Percentiles rank a stretch among this genome's conserved stretches.
Conservation (phyloP, 805 yeast species). For the Sugiyamaella qingdaonensis region DNA sequence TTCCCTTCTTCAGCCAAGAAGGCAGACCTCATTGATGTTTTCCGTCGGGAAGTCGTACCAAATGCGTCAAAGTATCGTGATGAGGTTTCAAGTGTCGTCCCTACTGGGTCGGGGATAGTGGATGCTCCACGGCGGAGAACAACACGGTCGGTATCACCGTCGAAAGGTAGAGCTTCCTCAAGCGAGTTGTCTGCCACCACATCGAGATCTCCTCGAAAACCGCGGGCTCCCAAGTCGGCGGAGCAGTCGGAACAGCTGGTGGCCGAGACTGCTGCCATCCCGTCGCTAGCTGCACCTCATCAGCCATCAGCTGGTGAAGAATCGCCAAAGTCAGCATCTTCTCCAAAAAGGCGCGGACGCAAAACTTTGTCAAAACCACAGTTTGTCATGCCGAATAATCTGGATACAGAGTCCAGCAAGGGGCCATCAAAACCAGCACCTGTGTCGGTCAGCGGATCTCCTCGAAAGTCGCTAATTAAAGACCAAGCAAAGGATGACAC, state of each 20-base stretch:
- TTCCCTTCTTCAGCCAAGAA: conserved; percentile 67
- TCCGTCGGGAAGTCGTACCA: conserved; percentile 50
- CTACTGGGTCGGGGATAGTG: conserved; percentile 39
- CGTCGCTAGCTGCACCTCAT: conserved; percentile 6
- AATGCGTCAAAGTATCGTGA: conserved; percentile 41
- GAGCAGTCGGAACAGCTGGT: not conserved
- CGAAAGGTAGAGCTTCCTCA: conserved; percentile 15
- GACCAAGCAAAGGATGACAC: not conserved
- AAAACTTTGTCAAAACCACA: conserved; percentile 14
- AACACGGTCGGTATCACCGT: conserved; percentile 16
- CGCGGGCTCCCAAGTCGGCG: conserved; percentile 2
- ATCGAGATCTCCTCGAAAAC: conserved; percentile 3
- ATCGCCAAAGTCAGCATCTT: conserved; percentile 2
- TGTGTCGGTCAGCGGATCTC: conserved; percentile 14
- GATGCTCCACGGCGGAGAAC: conserved; percentile 31
- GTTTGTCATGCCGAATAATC: conserved; percentile 9
- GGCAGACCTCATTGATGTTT: conserved; percentile 56
- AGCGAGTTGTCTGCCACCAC: not conserved
- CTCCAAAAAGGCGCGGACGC: conserved; percentile 16
- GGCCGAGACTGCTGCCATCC: not conserved
- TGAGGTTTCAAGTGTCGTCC: conserved; percentile 29
- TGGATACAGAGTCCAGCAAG: not conserved
- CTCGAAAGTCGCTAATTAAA: conserved; percentile 3
- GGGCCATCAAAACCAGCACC: conserved; percentile 1
- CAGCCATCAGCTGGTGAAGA: not conserved